Base-by-base conservation (phyloP, 768 basidiomycete genomes). In the Boletus rubropictus region DNA sequence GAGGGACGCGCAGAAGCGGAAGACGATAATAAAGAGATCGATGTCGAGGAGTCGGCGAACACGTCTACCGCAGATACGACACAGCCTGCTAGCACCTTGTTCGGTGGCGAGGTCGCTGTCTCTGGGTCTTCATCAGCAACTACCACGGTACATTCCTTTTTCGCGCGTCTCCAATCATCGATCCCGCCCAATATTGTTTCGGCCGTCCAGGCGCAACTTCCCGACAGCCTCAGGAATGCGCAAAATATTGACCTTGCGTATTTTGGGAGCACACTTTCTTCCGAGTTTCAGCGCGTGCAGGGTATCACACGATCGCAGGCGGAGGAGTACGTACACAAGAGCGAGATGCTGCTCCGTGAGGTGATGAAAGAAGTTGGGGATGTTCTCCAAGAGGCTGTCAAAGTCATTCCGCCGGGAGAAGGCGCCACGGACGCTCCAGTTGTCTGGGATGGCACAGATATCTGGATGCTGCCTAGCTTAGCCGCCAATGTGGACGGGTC, bases 331-430 rank as follows among this genome's bases (percentile, higher is more conserved):
- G 78, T 86, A 25, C 81, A 84, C 57, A 85, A 81, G 71, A 84
- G 83, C 62, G 84, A 86, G 53, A 73, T 64, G 7, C 59, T 84
- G 28, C 62, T 86, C 25, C 72, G 78, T 33, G 84, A 83, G 48
- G 86, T 81, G 2, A 76, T 89, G 57, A 84, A 81, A 57, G 89
- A 89, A 58, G 86, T 88, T 7, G 78, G 87, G 47, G 91, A 87
- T 52, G 83, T 85, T 14, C 70, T 94, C 9, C 81, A 77, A 43
- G 93, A 97, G 41, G 91, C 89, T 10, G 90, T 97, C 57, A 94
- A 93, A 64, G 86, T 96, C 42, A 74, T 97, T 12, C 94, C 93
- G 0, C 93, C 93, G 1, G 83, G 86, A 31, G 76, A 76, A 36
- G 62, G 56, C 7, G 20, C 60, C 12, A 40, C 51, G 37, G 59